These are phyloP conservation scores for Pythium volutum DNA, from an alignment of 352 stramenopile species.

Conservation along the genomic window DNA sequence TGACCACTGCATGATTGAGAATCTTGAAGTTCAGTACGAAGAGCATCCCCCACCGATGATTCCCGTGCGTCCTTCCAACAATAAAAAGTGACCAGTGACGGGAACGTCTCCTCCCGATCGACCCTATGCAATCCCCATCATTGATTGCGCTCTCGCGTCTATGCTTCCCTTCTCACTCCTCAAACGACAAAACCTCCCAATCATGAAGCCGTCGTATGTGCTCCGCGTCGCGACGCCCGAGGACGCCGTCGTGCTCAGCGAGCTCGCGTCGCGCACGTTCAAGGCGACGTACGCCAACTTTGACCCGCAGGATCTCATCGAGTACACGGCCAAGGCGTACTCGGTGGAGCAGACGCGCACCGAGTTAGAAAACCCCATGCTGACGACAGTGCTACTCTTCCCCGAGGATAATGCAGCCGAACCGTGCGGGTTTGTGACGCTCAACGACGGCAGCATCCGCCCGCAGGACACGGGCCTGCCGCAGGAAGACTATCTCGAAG, in stretches of 20 bases:
- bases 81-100: too few species aligned
- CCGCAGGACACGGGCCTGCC: constrained; percentile 18
- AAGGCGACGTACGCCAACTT: not conserved
- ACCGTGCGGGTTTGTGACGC: constrained; percentile 26
- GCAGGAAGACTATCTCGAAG: constrained; percentile 22
- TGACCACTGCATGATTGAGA: too few species aligned
- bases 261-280: constrained; percentile 1
- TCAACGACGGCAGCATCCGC: constrained; percentile 19
- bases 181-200: too few species aligned
- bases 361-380: constrained; percentile 20
- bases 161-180: too few species aligned
- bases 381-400: constrained; percentile 28
- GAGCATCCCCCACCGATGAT: too few species aligned
- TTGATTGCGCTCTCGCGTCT: too few species aligned
- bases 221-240: not conserved
- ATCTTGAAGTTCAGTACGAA: too few species aligned
- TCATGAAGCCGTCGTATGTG: not conserved
- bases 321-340: constrained; percentile 15
- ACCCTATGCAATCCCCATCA: too few species aligned
- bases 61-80: too few species aligned
- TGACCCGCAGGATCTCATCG: not conserved
- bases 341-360: constrained; percentile 15
- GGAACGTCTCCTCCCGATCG: too few species aligned
- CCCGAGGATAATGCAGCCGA: not conserved
- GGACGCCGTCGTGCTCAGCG: not conserved